Conservation (phyloP, 495 filamentous ascomycete genomes). For the Xylaria acuta region DNA sequence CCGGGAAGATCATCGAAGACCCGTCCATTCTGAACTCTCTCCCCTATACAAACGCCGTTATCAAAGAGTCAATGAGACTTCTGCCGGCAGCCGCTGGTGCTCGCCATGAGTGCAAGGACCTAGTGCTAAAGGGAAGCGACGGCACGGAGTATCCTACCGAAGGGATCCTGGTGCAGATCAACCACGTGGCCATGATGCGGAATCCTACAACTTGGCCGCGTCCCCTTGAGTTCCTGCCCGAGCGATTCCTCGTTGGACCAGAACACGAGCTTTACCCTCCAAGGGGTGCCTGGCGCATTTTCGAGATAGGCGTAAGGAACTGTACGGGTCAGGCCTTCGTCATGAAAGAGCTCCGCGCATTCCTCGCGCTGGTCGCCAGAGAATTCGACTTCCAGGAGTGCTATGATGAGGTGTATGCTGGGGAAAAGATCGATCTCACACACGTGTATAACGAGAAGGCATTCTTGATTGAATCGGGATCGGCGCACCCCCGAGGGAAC, state of each 20-base stretch:
- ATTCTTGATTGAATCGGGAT: slow-evolving; percentile 35
- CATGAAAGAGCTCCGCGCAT: slow-evolving; percentile 52
- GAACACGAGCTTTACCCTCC: slow-evolving; percentile 40
- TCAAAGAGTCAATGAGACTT: slow-evolving; percentile 58
- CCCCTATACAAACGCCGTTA: slow-evolving; percentile 54
- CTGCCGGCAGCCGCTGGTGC: slow-evolving; percentile 44
- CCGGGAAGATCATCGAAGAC: slow-evolving; percentile 36
- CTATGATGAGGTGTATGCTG: slow-evolving; percentile 38
- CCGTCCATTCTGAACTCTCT: slow-evolving; percentile 50
- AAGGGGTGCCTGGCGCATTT: slow-evolving; percentile 58
- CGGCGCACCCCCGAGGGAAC: slow-evolving; percentile 36
- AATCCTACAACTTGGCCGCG: slow-evolving; percentile 42
- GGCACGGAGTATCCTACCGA: slow-evolving; percentile 46
- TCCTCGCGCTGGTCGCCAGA: slow-evolving; percentile 52
- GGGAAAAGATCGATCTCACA: slow-evolving; percentile 34
- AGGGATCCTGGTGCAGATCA: slow-evolving; percentile 42
- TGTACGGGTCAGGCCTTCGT: slow-evolving; percentile 63
- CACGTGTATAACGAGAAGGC: slow-evolving; percentile 37
- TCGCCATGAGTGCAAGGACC: slow-evolving; percentile 41
- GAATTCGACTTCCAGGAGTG: slow-evolving; percentile 51
- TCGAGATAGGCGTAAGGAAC: slow-evolving; percentile 54
- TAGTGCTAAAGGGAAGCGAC: slow-evolving; percentile 36
- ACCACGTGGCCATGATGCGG: slow-evolving; percentile 41
- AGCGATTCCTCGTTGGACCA: slow-evolving; percentile 46
- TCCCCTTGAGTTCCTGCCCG: slow-evolving; percentile 47